Evolutionary conservation across 768 basidiomycete genomes (phyloP).

Genomic region (Amanita thiersii): DNA sequence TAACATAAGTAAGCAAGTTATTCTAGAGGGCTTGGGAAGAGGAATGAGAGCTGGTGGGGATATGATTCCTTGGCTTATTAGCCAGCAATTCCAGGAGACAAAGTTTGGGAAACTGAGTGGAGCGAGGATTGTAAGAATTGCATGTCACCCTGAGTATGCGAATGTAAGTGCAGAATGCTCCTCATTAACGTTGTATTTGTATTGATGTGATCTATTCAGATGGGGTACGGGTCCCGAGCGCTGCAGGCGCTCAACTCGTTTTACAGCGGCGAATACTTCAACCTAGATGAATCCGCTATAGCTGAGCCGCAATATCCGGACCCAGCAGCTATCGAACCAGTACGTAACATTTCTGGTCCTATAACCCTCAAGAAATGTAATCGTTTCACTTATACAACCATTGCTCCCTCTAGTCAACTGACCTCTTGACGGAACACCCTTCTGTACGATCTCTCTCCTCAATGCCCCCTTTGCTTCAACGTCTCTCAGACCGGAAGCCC

Average conservation of each 20-base stretch:
- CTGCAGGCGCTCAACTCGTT: constrained; percentile 82
- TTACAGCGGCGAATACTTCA: constrained; percentile 90
- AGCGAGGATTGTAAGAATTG: constrained; percentile 85
- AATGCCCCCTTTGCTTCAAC: constrained; percentile 92
- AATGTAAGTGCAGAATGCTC: constrained; percentile 43
- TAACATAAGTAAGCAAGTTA: constrained; percentile 75
- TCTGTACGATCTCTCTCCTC: constrained; percentile 60
- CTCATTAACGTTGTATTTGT: constrained; percentile 2
- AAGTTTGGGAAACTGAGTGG: constrained; percentile 91
- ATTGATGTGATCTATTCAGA: constrained; percentile 36
- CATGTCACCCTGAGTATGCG: constrained; percentile 93
- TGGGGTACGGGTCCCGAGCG: constrained; percentile 94
- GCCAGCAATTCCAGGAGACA: constrained; percentile 93
- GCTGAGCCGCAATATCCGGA: constrained; percentile 56
- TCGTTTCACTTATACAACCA: background rate
- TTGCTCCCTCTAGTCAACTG: constrained; percentile 19
- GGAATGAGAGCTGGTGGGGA: constrained; percentile 88
- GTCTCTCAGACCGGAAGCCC: constrained; percentile 83
- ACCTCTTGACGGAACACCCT: constrained; percentile 73
- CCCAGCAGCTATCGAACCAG: constrained; percentile 37
- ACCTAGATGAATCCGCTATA: constrained; percentile 60
- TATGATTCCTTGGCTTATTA: constrained; percentile 95
- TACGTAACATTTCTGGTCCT: constrained; percentile 15
- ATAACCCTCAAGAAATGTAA: background rate
- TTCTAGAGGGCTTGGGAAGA: constrained; percentile 78